These are phyloP conservation scores for Kingdonia uniflora DNA, from an alignment of 164 flowering plant genomes.

Conservation along the genomic window DNA sequence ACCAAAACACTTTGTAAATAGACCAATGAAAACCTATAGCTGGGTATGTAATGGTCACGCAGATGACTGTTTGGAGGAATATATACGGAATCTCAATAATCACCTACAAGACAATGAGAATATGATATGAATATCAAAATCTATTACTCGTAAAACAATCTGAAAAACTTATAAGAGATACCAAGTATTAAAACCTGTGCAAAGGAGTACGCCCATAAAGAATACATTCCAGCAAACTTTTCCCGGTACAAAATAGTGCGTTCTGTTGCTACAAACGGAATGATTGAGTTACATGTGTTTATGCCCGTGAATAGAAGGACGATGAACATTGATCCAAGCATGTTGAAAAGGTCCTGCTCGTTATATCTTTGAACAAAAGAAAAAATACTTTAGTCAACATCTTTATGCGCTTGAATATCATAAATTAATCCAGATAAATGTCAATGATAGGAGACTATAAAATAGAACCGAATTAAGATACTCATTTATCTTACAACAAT, in stretches of 20 bases:
- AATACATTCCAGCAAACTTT: constrained; percentile 3
- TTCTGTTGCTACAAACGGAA: not conserved
- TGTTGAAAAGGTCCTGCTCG: constrained; percentile 1
- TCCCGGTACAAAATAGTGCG: constrained; percentile 2
- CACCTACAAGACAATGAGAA: not conserved
- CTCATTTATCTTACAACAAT: no score
- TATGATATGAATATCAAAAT: not conserved
- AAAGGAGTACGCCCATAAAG: constrained; percentile 1
- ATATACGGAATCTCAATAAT: constrained; percentile 1
- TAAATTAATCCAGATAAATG: no score
- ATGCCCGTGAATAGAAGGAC: not conserved
- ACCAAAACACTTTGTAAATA: constrained; percentile 1
- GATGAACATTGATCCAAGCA: not conserved
- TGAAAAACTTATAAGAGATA: not conserved
- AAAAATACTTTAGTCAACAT: no score
- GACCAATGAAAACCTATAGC: constrained; percentile 3
- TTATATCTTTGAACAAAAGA: not conserved
- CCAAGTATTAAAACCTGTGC: not conserved
- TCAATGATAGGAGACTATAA: no score
- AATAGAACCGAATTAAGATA: no score
- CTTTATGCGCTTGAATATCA: no score
- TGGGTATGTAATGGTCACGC: constrained; percentile 3
- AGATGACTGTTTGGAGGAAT: constrained; percentile 1
- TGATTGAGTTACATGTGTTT: not conserved
- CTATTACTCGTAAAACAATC: not conserved